Evolutionary conservation across 2,329 filamentous ascomycete species (phyloP), one percentile per base, ranked within the genome.

Genomic region (Trichoderma asperellum): DNA sequence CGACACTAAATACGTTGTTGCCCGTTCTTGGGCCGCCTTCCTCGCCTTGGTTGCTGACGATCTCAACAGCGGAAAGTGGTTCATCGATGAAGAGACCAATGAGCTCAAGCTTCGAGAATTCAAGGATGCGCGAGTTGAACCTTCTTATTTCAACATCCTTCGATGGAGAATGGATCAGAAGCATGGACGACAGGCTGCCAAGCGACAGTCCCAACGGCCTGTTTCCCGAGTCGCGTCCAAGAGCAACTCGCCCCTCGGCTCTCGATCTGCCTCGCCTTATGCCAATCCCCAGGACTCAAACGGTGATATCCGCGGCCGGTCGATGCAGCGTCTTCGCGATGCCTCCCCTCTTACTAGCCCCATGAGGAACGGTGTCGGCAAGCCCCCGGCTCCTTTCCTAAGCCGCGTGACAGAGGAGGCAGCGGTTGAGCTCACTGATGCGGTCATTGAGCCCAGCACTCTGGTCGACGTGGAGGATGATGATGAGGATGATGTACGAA

Each of bases 141-240:
- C 96, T 24, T 87, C 91, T 32, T 99, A 98, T 80, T 90, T 99
- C 77, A 95, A 97, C 77, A 97, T 99, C 76, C 83, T 99, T 75
- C 88, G 96, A 74, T 98, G 96, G 94, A 90, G 96, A 77, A 90
- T 92, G 82, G 96, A 99, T 78, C 95, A 98, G 79, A 98, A 97
- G 83, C 92, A 96, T 79, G 95, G 95, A 59, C 87, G 96, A 70
- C 83, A 86, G 40, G 79, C 79, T 52, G 80, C 80, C 64, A 86
- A 87, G 78, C 84, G 88, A 70, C 86, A 81, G 72, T 89, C 88
- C 1, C 81, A 81, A 73, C 81, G 78, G 2, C 81, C 83, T 49
- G 47, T 49, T 32, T 89, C 88, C 1, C 81, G 81, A 73, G 81
- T 77, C 1, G 80, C 83, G 24, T 69, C 71, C 34, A 83, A 82